Conservation (phyloP, 768 basidiomycete species). For the Leucogyrophana mollusca region DNA sequence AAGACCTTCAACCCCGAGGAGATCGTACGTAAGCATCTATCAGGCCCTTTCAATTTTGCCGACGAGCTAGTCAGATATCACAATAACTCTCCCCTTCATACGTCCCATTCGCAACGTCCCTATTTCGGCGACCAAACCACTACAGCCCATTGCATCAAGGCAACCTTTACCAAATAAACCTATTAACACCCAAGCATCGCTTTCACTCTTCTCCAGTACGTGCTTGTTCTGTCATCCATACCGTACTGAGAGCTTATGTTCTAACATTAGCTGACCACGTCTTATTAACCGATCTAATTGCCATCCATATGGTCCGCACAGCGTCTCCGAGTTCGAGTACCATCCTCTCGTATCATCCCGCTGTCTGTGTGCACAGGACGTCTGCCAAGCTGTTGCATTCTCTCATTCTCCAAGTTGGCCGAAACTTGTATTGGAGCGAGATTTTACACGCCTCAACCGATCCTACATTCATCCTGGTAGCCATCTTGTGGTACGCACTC, state of each 20-base stretch:
- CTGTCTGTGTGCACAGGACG: background rate
- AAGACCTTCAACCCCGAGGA: constrained; percentile 37
- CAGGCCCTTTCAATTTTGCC: background rate
- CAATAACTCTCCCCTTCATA: constrained; percentile 45
- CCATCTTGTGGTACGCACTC: constrained; percentile 49
- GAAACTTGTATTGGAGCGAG: constrained; percentile 13
- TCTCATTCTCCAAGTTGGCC: constrained; percentile 5
- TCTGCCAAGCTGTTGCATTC: constrained; percentile 8
- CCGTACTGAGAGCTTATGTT: no score
- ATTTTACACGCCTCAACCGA: constrained; percentile 26
- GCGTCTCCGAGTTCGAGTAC: constrained; percentile 1
- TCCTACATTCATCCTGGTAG: constrained; percentile 48
- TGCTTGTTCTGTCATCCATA: background rate
- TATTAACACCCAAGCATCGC: constrained; percentile 46
- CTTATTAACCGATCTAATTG: constrained; percentile 39
- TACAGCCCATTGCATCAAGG: background rate
- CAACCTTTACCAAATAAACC: constrained; percentile 11
- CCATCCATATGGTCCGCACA: constrained; percentile 45
- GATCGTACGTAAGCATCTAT: constrained; percentile 39
- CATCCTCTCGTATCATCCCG: constrained; percentile 11
- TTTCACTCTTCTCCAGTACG: constrained; percentile 28
- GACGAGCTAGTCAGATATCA: constrained; percentile 38
- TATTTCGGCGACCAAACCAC: constrained; percentile 9
- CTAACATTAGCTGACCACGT: constrained; percentile 4
- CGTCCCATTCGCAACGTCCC: constrained; percentile 31